Base-by-base conservation (phyloP, 2,329 filamentous ascomycete genomes). In the Xylariaceae sp. region DNA sequence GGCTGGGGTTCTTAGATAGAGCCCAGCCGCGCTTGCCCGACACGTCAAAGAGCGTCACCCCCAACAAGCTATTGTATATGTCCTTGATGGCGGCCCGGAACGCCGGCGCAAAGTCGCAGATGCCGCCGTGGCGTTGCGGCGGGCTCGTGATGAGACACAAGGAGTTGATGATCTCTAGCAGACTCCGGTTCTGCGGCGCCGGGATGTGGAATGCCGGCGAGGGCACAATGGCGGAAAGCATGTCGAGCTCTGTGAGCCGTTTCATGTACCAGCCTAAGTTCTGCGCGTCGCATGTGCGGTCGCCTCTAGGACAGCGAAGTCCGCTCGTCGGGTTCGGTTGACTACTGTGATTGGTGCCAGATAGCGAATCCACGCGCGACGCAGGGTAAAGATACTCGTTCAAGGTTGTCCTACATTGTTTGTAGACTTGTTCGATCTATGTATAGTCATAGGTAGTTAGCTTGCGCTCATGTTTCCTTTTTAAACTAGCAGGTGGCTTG, bases 211-310 rank as follows among this genome's bases (percentile, higher is more conserved):
- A 53, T 0, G 58, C 57, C 2, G 61, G 39, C 5, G 73, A 49
- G 0, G 65, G 61, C 8, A 50, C 19, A 23, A 67, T 45, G 0
- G 71, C 68, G 1, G 72, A 70, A 65, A 82, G 63, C 1, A 83
- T 68, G 37, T 75, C 74, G 49, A 82, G 70, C 60, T 83, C 78
- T 47, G 78, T 78, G 50, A 78, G 79, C 0, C 78, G 70, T n/a
- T 82, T 71, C 76, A 84, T 80, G 29, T 82, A 64, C 80, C 80
- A 84, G 3, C 82, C 82, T 0, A 84, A 71, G 50, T 81, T 83
- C 0, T 76, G 76, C 0, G 81, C 79, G 59, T 84, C 82, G 52
- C 82, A 84, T 64, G 72, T 70, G 51, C 79, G 79, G 51, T 75
- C 79, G 0, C 79, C 78, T 54, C 75, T 80, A 14, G 80, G 79